Conservation (phyloP, 31 red algal genomes). For the Odonthalia washingtoniensis region DNA sequence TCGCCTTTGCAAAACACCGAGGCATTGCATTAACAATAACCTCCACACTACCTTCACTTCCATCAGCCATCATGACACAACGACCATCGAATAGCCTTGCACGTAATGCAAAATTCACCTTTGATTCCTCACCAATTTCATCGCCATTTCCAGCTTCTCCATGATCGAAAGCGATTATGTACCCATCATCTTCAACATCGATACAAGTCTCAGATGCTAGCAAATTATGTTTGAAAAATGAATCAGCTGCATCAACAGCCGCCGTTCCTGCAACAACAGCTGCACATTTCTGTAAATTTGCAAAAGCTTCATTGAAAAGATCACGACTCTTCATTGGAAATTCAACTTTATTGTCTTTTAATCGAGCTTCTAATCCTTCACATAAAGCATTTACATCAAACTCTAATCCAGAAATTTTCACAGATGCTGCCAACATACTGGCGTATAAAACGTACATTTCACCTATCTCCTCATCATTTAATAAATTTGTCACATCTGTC, state of each 20-base stretch:
- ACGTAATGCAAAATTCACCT: neutral
- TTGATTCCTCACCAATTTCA: neutral
- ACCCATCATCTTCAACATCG: neutral
- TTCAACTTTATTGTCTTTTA: neutral
- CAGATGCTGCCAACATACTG: neutral
- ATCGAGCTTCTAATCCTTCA: neutral
- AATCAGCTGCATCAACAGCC: neutral
- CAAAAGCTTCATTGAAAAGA: neutral
- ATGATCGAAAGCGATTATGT: neutral
- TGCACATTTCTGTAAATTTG: neutral
- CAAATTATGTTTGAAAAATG: neutral
- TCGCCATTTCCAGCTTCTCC: neutral
- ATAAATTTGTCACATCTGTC: neutral
- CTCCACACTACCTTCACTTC: neutral
- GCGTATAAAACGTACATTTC: neutral
- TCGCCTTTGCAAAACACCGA: neutral
- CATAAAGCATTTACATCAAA: neutral
- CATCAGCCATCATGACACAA: neutral
- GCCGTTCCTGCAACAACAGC: neutral
- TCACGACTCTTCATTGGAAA: slow-evolving; percentile 1
- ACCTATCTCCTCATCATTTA: neutral
- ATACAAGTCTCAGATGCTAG: neutral
- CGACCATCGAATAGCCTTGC: neutral
- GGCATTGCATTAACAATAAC: neutral
- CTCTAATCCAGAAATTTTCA: neutral